Conservation (phyloP, 2,329 filamentous ascomycete species). For the Claviceps paspali region DNA sequence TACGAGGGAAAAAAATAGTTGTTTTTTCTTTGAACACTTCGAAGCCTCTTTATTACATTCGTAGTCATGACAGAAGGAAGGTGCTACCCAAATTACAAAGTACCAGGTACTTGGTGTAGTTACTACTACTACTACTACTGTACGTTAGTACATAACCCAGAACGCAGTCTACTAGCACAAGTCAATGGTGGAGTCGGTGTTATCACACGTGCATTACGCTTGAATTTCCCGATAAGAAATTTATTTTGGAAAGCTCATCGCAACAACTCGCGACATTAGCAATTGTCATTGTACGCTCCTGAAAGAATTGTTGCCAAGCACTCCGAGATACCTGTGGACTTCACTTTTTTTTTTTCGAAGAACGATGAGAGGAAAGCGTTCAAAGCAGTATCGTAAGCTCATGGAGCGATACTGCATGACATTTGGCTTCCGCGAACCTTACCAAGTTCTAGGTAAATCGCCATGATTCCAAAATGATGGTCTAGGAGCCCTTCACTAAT, state of each 20-base stretch:
- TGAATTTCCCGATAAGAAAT: slow-evolving; percentile 22
- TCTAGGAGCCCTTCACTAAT: slow-evolving; percentile 1
- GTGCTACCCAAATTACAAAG: no score
- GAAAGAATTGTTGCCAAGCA: no score
- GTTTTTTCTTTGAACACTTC: no score
- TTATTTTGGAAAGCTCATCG: slow-evolving; percentile 16
- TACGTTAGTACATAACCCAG: no score
- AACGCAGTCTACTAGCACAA: no score
- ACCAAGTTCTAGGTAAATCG: slow-evolving; percentile 61
- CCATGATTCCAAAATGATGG: slow-evolving; percentile 4
- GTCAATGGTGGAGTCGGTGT: slow-evolving; percentile 6
- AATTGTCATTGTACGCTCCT: no score
- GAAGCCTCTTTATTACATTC: no score
- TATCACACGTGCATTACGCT: slow-evolving; percentile 20
- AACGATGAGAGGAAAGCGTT: slow-evolving; percentile 33
- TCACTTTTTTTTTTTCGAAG: no score
- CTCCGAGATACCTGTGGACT: no score
- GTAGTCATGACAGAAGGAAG: no score
- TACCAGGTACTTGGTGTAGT: no score
- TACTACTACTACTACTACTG: slow-evolving; percentile 1
- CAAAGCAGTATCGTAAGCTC: slow-evolving; percentile 56
- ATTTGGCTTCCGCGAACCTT: slow-evolving; percentile 86
- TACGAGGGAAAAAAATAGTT: no score
- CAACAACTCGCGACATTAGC: not conserved
- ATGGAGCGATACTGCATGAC: slow-evolving; percentile 82